phyloP scores from a whole-genome alignment of 1,284 basidiomycete species.

The Cutaneotrichosporon sp. region DNA sequence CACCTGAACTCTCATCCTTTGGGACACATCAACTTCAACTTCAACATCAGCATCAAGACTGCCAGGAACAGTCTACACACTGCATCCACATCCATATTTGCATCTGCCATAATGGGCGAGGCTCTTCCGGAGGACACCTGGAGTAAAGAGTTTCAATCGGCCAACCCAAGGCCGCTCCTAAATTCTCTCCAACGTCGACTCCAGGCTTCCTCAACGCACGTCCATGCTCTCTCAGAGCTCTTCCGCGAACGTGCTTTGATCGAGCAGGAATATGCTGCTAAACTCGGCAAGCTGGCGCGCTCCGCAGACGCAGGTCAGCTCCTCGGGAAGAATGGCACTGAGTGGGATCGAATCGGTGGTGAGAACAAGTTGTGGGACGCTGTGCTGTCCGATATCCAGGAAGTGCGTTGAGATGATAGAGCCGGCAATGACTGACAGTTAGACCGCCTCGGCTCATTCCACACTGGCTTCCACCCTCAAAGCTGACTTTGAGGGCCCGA shows the following conservation, averaged over 20 bases:
- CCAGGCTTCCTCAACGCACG: slow-evolving; percentile 36
- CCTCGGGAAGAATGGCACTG: slow-evolving; percentile 31
- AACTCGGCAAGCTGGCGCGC: slow-evolving; percentile 50
- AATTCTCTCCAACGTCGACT: slow-evolving; percentile 35
- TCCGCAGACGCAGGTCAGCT: slow-evolving; percentile 40
- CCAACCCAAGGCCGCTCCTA: slow-evolving; percentile 37
- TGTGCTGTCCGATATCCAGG: slow-evolving; percentile 39
- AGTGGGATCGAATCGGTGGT: slow-evolving; percentile 38
- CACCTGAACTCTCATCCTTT: too few species aligned
- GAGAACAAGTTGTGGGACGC: slow-evolving; percentile 41
- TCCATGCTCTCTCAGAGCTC: slow-evolving; percentile 50
- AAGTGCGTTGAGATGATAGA: slow-evolving; percentile 30
- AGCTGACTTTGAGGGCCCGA: slow-evolving; percentile 41
- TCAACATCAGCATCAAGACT: too few species aligned
- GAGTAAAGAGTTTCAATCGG: slow-evolving; percentile 35
- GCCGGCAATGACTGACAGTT: slow-evolving; percentile 1
- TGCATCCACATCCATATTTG: too few species aligned
- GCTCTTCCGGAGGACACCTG: slow-evolving; percentile 40
- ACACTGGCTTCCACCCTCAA: slow-evolving; percentile 33
- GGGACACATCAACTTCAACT: too few species aligned
- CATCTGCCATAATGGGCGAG: slow-evolving; percentile 20
- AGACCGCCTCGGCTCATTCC: slow-evolving; percentile 43
- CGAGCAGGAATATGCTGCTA: slow-evolving; percentile 52
- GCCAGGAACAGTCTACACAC: too few species aligned
- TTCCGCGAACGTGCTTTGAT: slow-evolving; percentile 51